A percentile compares a stretch with the other conserved stretches of the same genome.
Conservation (phyloP, 2,329 filamentous ascomycete genomes). For the Botrytis hyacinthi region DNA sequence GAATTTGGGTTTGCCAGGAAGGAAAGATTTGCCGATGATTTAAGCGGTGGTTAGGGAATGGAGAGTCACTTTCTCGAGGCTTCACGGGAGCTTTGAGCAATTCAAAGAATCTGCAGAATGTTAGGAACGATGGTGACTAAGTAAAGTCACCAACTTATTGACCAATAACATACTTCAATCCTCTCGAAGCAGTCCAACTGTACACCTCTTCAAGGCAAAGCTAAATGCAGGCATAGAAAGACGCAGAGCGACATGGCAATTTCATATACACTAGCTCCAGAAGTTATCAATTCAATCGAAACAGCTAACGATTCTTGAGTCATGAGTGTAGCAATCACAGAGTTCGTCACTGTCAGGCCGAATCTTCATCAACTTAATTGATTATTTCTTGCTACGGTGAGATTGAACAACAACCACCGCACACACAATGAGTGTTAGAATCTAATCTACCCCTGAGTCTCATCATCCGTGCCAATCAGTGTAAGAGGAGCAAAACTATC, state of each 20-base stretch:
- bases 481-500: not conserved
- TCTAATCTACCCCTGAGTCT: not conserved
- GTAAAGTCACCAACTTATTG: not conserved
- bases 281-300: not conserved
- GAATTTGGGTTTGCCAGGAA: not conserved
- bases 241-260: rapidly evolving
- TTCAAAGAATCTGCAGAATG: not conserved
- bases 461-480: not conserved
- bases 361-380: not conserved
- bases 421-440: not conserved
- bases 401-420: not conserved
- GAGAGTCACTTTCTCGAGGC: not conserved
- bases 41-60: rapidly evolving
- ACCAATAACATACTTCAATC: not conserved
- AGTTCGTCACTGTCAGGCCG: not conserved
- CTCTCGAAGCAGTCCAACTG: not conserved
- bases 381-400: not conserved
- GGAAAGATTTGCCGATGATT: not conserved
- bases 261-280: not conserved
- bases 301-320: not conserved
- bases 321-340: not conserved
- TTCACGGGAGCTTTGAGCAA: not conserved
- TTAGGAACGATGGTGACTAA: not conserved
- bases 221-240: not conserved
- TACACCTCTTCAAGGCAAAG: not conserved